Percentiles rank a stretch among this genome's conserved stretches.
These are phyloP conservation scores for Candida railenensis DNA, from an alignment of 805 yeast genomes.

Conservation along the genomic window DNA sequence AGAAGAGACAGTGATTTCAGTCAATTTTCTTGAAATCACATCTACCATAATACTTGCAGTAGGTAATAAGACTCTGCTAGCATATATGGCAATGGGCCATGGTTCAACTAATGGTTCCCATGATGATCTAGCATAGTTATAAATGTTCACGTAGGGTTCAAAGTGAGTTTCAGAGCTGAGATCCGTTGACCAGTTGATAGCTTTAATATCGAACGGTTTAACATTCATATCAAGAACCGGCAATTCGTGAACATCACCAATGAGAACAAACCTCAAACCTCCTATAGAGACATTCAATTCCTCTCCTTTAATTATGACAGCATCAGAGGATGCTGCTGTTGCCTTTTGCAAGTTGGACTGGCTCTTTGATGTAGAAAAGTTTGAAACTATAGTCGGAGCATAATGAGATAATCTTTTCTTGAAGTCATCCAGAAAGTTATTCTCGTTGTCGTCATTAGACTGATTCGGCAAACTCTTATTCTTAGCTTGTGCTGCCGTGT, in stretches of 20 bases:
- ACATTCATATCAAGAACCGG: conserved; percentile 80
- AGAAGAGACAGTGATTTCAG: conserved; percentile 80
- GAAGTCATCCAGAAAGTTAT: conserved; percentile 61
- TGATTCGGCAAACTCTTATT: conserved; percentile 2
- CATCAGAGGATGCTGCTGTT: conserved; percentile 10
- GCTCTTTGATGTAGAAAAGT: conserved; percentile 32
- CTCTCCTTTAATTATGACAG: conserved; percentile 62
- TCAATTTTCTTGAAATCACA: conserved; percentile 69
- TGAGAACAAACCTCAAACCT: conserved; percentile 76
- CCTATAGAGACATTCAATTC: conserved; percentile 62
- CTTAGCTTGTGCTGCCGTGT: conserved; percentile 24
- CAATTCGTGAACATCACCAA: conserved; percentile 88
- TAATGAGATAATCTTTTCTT: conserved; percentile 58
- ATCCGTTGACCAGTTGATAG: conserved; percentile 85
- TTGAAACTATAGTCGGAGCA: conserved; percentile 65
- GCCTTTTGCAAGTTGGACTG: conserved; percentile 8
- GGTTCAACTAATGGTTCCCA: conserved; percentile 96
- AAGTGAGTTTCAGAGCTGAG: conserved; percentile 66
- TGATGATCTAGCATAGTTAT: conserved; percentile 83
- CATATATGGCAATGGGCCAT: conserved; percentile 76
- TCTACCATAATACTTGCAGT: conserved; percentile 57
- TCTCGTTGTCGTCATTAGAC: conserved; percentile 21
- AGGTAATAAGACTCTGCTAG: conserved; percentile 48
- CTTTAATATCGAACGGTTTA: conserved; percentile 64
- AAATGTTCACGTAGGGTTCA: conserved; percentile 69